A percentile compares a stretch with the other conserved stretches of the same genome.
phyloP scores from a whole-genome alignment of 2,329 filamentous ascomycete genomes.

The Bipolaris oryzae region DNA sequence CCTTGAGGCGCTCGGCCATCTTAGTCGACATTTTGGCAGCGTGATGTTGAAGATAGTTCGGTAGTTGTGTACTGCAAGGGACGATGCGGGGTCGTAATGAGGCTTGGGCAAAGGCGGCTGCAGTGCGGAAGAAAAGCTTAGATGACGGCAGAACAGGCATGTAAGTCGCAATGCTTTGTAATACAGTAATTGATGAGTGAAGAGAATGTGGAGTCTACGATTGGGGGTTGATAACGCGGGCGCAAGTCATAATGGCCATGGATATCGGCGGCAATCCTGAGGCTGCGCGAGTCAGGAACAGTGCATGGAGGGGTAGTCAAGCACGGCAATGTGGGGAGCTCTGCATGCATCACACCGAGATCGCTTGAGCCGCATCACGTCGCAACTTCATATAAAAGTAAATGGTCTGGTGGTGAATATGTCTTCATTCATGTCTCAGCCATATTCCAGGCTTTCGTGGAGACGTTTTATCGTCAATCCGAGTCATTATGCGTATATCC shows the following conservation, averaged over 20 bases:
- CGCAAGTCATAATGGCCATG: slow-evolving; percentile 6
- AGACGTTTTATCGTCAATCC: slow-evolving; percentile 17
- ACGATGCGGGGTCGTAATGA: slow-evolving; percentile 17
- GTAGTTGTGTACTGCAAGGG: slow-evolving; percentile 12
- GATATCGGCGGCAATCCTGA: slow-evolving; percentile 17
- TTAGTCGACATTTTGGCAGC: slow-evolving; percentile 68
- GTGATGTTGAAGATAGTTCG: slow-evolving; percentile 19
- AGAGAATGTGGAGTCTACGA: background rate
- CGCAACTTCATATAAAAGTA: background rate
- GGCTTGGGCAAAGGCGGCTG: slow-evolving; percentile 19
- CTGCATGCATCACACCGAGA: slow-evolving; percentile 14
- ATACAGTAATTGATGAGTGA: slow-evolving; percentile 7
- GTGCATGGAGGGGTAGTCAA: slow-evolving; percentile 14
- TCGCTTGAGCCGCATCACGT: slow-evolving; percentile 6
- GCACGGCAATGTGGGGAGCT: slow-evolving; percentile 18
- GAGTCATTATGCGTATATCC: slow-evolving; percentile 11
- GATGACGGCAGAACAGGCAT: slow-evolving; percentile 28
- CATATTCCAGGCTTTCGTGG: slow-evolving; percentile 9
- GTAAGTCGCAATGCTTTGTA: slow-evolving; percentile 17
- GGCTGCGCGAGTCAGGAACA: slow-evolving; percentile 25
- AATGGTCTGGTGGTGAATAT: background rate
- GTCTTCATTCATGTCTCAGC: slow-evolving; percentile 16
- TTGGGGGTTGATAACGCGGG: slow-evolving; percentile 6
- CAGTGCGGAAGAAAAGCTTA: slow-evolving; percentile 23
- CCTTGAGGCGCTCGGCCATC: slow-evolving; percentile 80